Conservation (phyloP, 768 basidiomycete species). For the Phallus indusiatus region DNA sequence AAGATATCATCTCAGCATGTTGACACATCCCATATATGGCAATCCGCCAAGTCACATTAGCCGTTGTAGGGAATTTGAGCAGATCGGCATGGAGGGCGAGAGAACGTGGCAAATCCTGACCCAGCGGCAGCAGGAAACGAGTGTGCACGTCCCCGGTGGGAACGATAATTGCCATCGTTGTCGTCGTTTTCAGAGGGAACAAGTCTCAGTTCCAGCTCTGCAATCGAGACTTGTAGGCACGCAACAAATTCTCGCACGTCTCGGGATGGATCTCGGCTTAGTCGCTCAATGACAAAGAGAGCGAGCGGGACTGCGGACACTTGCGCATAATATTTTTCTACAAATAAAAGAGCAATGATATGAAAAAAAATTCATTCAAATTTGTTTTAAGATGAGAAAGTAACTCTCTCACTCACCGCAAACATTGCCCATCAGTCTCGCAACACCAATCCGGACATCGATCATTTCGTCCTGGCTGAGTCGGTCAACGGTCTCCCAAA, state of each 20-base stretch:
- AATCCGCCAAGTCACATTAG: too few relatives aligned
- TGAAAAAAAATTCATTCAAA: constrained; percentile 2
- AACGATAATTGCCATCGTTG: background rate
- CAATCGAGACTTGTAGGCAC: background rate
- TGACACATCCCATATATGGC: too few relatives aligned
- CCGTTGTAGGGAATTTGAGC: background rate
- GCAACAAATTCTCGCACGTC: constrained; percentile 8
- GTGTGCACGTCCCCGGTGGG: background rate
- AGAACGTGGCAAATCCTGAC: constrained; percentile 27
- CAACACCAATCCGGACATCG: constrained; percentile 79
- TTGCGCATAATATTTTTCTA: constrained; percentile 4
- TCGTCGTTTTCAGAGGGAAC: background rate
- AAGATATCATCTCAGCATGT: too few relatives aligned
- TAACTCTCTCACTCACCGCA: constrained; percentile 35
- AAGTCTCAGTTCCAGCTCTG: background rate
- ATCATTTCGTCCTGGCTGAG: constrained; percentile 62
- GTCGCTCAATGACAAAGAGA: background rate
- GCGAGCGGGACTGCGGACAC: background rate
- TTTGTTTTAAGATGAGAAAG: background rate
- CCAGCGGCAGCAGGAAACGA: constrained; percentile 14
- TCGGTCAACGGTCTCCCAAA: constrained; percentile 44
- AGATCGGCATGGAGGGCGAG: constrained; percentile 24
- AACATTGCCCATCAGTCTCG: constrained; percentile 55
- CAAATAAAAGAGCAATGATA: background rate
- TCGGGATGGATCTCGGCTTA: constrained; percentile 4